Evolutionary conservation across 2,329 filamentous ascomycete species (phyloP).

Genomic region (Ceratocystiopsis sp.): DNA sequence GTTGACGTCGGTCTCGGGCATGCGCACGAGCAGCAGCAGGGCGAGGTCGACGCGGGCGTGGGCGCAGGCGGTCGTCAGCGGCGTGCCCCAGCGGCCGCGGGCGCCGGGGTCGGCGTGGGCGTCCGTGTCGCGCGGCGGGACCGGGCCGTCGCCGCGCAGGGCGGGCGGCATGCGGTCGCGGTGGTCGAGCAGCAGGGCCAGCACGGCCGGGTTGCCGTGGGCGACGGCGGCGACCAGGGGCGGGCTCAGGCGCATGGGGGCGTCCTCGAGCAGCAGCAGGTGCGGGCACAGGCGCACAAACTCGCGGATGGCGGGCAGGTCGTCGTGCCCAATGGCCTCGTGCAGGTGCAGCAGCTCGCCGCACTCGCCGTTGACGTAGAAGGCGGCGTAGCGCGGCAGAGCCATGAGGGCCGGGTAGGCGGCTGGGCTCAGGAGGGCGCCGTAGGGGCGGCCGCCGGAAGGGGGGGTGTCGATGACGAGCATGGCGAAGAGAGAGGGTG

Average conservation of each 20-base stretch:
- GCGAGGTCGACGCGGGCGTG: slow-evolving; percentile 1
- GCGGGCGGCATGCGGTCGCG: background rate
- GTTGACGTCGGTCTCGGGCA: slow-evolving; percentile 1
- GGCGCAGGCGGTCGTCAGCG: slow-evolving; percentile 1
- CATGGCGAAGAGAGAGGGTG: too few relatives aligned
- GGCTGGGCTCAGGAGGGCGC: too few relatives aligned
- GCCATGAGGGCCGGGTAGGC: too few relatives aligned
- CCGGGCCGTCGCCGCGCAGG: background rate
- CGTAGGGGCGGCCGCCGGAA: too few relatives aligned
- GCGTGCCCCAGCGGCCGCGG: background rate
- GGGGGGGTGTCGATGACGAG: too few relatives aligned
- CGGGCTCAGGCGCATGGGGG: background rate
- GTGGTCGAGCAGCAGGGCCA: slow-evolving; percentile 1
- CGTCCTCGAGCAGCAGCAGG: background rate
- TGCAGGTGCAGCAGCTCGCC: background rate
- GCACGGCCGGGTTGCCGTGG: background rate
- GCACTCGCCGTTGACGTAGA: too few relatives aligned
- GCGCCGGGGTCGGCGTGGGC: background rate
- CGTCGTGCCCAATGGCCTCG: background rate
- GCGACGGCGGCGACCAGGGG: background rate
- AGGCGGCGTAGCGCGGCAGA: too few relatives aligned
- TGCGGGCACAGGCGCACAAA: background rate
- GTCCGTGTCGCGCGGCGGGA: background rate
- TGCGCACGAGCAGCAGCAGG: background rate
- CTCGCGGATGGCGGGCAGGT: background rate